phyloP scores from a whole-genome alignment of 1,284 basidiomycete genomes.

The Ceraceosorus guamensis region DNA sequence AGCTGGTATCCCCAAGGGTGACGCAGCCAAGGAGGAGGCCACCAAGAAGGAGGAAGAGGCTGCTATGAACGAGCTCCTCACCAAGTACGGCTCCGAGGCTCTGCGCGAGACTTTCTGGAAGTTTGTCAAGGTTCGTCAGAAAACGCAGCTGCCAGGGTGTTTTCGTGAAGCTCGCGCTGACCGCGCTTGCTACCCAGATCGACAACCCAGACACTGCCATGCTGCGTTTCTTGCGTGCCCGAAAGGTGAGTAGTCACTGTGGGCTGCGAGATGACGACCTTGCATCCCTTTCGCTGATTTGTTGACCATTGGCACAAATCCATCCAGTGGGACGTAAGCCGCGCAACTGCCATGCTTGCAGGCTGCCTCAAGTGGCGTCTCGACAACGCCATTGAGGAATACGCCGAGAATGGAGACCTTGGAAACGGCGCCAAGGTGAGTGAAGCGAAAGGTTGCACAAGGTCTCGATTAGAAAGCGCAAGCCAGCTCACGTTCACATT shows the following conservation, averaged over 20 bases:
- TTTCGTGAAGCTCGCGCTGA: too few species aligned
- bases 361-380: conserved; percentile 44
- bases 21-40: conserved; percentile 43
- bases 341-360: conserved; percentile 50
- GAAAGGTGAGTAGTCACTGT: conserved; percentile 3
- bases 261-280: too few species aligned
- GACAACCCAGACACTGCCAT: conserved; percentile 42
- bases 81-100: conserved; percentile 46
- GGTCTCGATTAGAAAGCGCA: neutral
- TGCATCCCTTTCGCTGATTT: too few species aligned
- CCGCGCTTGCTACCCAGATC: conserved; percentile 1
- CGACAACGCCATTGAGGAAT: conserved; percentile 15
- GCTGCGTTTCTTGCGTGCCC: conserved; percentile 49
- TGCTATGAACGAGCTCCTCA: conserved; percentile 45
- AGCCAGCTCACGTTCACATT: too few species aligned
- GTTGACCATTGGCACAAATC: neutral
- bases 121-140: conserved; percentile 26
- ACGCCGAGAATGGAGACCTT: conserved; percentile 15
- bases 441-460: conserved; percentile 1
- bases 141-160: too few species aligned
- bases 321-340: conserved; percentile 46
- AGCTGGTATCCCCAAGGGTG: conserved; percentile 44
- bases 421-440: neutral
- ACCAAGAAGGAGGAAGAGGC: conserved; percentile 44
- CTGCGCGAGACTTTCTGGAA: conserved; percentile 48